Evolutionary conservation across 768 basidiomycete species (phyloP), one percentile per base, ranked within the genome.

Genomic region (Lactarius psammicola): DNA sequence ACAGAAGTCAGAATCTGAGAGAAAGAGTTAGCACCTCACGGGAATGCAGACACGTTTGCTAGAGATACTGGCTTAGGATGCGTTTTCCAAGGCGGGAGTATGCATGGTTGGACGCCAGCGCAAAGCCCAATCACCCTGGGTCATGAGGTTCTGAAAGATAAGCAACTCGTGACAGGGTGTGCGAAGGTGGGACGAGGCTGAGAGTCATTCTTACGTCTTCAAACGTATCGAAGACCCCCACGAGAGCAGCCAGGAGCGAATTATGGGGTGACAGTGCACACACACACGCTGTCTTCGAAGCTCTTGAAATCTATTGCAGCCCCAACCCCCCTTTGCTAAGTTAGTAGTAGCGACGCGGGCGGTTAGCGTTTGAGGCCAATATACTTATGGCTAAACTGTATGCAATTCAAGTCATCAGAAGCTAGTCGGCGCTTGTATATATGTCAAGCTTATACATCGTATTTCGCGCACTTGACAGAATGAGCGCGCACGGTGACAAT

Each of bases 91-190:
- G 30, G 57, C 26, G 57, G 55, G 36, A 56, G 56, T 6, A 33
- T 11, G n/a, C 31, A 8, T 23, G n/a, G 18, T 15, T n/a, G 44
- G 23, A 55, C 30, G 51, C 40, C 64, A 55, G 59, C 55, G 20
- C 59, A 60, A n/a, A 31, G 46, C 26, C 11, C 59, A 51, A 33
- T 46, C 60, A 28, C 31, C 23, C 10, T 17, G 9, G 56, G 60
- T 66, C 65, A 66, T 66, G 65, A 62, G 65, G 44, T 31, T 40
- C 30, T 1, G 36, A 49, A 15, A 49, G 65, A 66, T 66, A 66
- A 66, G 65, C 46, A 36, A 56, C 60, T 23, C 34, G 65, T 66
- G 65, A 62, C 65, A 56, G 42, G 46, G 40, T 54, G 65, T 56
- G 55, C 53, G 51, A 56, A 56, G n/a, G 59, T 30, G 51, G 26